Conservation (phyloP, 805 yeast species). For the Kodamaea laetipori region DNA sequence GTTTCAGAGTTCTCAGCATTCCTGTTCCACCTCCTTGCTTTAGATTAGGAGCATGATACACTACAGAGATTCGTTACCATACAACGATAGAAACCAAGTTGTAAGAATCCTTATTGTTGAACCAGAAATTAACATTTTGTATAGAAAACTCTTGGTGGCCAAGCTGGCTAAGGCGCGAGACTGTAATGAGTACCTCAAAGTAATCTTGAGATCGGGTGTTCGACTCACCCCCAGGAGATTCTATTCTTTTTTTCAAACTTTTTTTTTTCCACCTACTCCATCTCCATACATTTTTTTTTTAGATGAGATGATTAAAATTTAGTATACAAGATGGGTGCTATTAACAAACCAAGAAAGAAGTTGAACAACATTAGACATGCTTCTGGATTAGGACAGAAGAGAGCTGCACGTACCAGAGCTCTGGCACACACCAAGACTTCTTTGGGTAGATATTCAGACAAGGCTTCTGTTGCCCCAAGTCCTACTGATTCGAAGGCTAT, state of each 20-base stretch:
- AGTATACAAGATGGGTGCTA: conserved; percentile 28
- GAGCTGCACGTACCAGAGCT: conserved; percentile 57
- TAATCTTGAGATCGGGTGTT: conserved; percentile 52
- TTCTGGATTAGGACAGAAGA: conserved; percentile 51
- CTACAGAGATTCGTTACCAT: no score
- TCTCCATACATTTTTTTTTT: conserved; percentile 3
- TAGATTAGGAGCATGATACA: no score
- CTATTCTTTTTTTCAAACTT: conserved; percentile 10
- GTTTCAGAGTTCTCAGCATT: no score
- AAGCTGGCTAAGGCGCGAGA: conserved; percentile 54
- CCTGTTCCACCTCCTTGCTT: no score
- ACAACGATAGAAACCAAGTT: no score
- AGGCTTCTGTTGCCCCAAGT: conserved; percentile 37
- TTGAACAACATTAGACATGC: conserved; percentile 53
- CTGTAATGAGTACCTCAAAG: conserved; percentile 42
- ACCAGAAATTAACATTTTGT: no score
- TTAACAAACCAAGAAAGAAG: conserved; percentile 75
- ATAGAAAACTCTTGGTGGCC: conserved; percentile 44
- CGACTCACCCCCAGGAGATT: conserved; percentile 52
- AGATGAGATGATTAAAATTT: conserved; percentile 13
- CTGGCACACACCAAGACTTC: conserved; percentile 27
- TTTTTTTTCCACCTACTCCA: not conserved
- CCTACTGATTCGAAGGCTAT: conserved; percentile 41
- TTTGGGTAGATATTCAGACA: conserved; percentile 34
- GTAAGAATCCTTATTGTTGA: no score